These are phyloP conservation scores for Sclerotinia borealis DNA, from an alignment of 2,329 filamentous ascomycete species.

Conservation along the genomic window DNA sequence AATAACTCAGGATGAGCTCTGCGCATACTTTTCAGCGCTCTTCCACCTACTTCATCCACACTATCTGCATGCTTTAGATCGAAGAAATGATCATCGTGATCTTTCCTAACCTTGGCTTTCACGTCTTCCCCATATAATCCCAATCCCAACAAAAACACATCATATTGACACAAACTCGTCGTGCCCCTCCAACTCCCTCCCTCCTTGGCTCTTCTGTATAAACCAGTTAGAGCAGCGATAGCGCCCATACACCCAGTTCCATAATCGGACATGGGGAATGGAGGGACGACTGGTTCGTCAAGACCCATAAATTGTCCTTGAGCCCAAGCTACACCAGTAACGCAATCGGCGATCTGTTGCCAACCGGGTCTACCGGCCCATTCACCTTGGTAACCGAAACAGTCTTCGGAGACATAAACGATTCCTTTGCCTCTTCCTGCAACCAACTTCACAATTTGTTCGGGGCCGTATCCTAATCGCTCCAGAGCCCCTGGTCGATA, in stretches of 20 bases:
- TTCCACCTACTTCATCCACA: slow-evolving; percentile 30
- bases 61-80: slow-evolving; percentile 28
- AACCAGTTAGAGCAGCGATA: slow-evolving; percentile 57
- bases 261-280: slow-evolving; percentile 59
- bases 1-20: slow-evolving; percentile 29
- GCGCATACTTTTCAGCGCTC: slow-evolving; percentile 28
- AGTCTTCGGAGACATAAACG: slow-evolving; percentile 65
- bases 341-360: slow-evolving; percentile 62
- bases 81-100: slow-evolving; percentile 26
- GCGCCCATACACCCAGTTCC: slow-evolving; percentile 68
- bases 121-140: slow-evolving; percentile 50
- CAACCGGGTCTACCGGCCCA: slow-evolving; percentile 62
- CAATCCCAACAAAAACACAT: slow-evolving; percentile 56
- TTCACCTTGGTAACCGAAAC: slow-evolving; percentile 59
- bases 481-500: slow-evolving; percentile 62
- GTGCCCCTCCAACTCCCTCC: slow-evolving; percentile 63
- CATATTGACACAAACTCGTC: slow-evolving; percentile 61
- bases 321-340: slow-evolving; percentile 28
- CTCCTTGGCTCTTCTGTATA: slow-evolving; percentile 54
- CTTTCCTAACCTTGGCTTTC: slow-evolving; percentile 35
- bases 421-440: slow-evolving; percentile 53
- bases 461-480: slow-evolving; percentile 55
- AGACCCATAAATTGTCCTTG: slow-evolving; percentile 57
- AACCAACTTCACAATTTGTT: slow-evolving; percentile 47
- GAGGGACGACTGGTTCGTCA: slow-evolving; percentile 58